Evolutionary conservation across 2,329 filamentous ascomycete genomes (phyloP), one percentile per base, ranked within the genome.

Genomic region (Plenodomus tracheiphilus): DNA sequence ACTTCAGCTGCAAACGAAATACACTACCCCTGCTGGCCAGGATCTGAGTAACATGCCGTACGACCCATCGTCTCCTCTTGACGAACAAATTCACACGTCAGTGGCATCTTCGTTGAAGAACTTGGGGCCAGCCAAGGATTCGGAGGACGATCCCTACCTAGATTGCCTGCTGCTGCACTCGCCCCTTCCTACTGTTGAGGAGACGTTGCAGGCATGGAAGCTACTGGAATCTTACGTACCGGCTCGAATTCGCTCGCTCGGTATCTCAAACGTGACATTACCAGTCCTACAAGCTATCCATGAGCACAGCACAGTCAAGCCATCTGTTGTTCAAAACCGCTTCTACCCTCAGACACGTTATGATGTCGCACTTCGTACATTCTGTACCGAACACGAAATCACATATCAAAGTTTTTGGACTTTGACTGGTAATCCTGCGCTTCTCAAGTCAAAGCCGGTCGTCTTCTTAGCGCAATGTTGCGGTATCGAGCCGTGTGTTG

Each of bases 1-100:
- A 3, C 7, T 18, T 17, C 22, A 87, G 83, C 77, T 92, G 38
- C 89, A 95, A 79, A 92, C 89, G n/a, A 94, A 93, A 70, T 94
- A 87, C 74, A 90, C 87, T 1, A 79, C 86, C 0, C 70, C 83
- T 4, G 71, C 72, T 15, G 85, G 83, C 19, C 88, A 92, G 67
- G 82, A 86, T 62, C 62, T 71, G 18, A 70, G 72, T 35, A 78
- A 83, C 41, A 77, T 85, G 72, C 87, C 87, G 0, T 90, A 90
- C 69, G 77, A 86, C 60, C 70, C 81, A 1, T 65, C 75, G 1
- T 77, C 79, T 10, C 77, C 84, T 1, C 71, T 91, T 20, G 76
- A 76, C 13, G 78, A 85, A 16, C 86, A 92, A 70, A 81, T 92
- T 16, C 79, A 81, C 56, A 75, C 82, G 34, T 91, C 88, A 0